Evolutionary conservation across 177 flowering plant genomes (phyloP), one percentile per base, ranked within the genome.

Genomic region (Vitis hybrid): DNA sequence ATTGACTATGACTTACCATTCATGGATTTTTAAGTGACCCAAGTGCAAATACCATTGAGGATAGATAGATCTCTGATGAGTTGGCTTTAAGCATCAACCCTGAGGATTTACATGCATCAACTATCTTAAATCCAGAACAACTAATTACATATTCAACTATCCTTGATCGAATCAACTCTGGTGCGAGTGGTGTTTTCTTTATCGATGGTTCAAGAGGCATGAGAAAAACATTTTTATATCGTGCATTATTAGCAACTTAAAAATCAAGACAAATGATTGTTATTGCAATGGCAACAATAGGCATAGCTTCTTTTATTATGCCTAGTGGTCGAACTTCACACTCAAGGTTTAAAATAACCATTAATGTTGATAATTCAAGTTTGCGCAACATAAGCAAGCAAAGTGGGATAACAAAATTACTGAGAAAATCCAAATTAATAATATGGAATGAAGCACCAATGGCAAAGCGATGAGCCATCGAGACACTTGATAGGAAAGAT

Each of bases 371-470:
- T 13, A 22, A 57, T 1, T 1, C 9, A 2, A 10, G 18, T 1
- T 1, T 13, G 2, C 68, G 71, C 11, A 50, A 53, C 1, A 49
- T 75, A 2, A 52, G 58, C 10, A 75, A 75, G 29, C 74, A 75
- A 63, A 31, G 53, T 13, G 10, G 5, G 3, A 1, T 29, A 1
- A 61, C 59, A 2, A 1, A 50, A 12, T 59, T 78, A 2, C 15
- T 75, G 2, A 20, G 29, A 7, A 9, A 10, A 7, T 48, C 74
- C 10, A 54, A 53, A 2, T 3, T 71, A 2, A 61, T 75, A 1
- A 66, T 67, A n/a, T 72, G 71, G 71, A 74, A 75, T 69, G 76
- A 75, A 62, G 67, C 73, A 0, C 19, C 62, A 18, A 73, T 75
- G 76, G 73, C 71, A 1, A 68, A 65, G 1, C 7, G 13, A 7